These are phyloP conservation scores for Amanita pallidorosea DNA, from an alignment of 768 basidiomycete genomes.

Conservation along the genomic window DNA sequence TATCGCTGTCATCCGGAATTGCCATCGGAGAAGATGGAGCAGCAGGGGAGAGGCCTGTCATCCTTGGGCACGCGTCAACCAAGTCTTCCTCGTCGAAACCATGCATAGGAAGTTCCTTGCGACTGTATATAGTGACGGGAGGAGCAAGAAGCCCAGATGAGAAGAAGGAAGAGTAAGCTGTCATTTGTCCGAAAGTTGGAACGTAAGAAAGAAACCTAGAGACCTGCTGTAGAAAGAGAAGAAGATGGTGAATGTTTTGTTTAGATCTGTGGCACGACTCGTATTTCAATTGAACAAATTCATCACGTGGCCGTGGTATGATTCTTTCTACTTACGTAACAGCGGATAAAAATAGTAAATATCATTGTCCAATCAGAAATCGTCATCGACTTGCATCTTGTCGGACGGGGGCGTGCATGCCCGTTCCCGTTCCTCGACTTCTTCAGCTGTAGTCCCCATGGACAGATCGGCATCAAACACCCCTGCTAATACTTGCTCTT, in stretches of 20 bases:
- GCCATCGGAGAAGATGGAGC: constrained; percentile 16
- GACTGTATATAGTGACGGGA: constrained; percentile 6
- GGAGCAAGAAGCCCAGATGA: constrained; percentile 60
- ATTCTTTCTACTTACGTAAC: background rate
- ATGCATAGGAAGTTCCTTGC: background rate
- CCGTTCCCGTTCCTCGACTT: background rate
- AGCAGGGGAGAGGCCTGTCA: constrained; percentile 8
- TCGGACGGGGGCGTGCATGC: background rate
- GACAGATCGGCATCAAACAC: background rate
- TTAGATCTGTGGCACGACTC: no score
- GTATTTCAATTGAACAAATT: background rate
- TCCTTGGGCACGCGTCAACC: background rate
- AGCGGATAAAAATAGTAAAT: background rate
- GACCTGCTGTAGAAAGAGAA: background rate
- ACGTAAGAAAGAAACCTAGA: background rate
- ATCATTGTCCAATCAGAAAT: background rate
- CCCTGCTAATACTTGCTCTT: no score
- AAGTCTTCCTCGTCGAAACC: constrained; percentile 1
- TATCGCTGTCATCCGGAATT: constrained; percentile 22
- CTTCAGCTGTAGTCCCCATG: background rate
- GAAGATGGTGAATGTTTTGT: background rate
- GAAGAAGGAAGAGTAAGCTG: constrained; percentile 58
- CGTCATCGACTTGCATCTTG: background rate
- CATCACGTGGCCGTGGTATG: background rate
- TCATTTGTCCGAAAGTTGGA: constrained; percentile 11